Conservation (phyloP, 495 filamentous ascomycete genomes). For the Daldinia caldariorum region DNA sequence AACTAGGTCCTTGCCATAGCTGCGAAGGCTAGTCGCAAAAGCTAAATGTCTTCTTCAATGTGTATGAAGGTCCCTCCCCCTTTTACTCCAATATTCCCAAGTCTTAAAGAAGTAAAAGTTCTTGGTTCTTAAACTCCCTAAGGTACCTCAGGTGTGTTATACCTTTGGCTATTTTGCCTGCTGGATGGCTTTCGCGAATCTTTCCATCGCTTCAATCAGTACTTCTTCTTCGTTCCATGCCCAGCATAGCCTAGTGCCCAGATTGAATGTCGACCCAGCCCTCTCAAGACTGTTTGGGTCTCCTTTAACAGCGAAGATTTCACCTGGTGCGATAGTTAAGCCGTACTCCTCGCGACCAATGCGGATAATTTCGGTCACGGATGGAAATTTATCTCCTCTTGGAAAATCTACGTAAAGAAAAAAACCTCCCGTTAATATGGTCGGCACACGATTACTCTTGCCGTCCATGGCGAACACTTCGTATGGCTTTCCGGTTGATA, state of each 20-base stretch:
- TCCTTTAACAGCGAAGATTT: conserved; percentile 68
- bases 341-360: conserved; percentile 61
- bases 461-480: conserved; percentile 29
- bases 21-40: too few species aligned
- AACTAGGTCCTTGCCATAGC: too few species aligned
- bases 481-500: conserved; percentile 30
- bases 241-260: conserved; percentile 70
- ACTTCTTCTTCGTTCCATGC: conserved; percentile 71
- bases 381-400: conserved; percentile 46
- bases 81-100: too few species aligned
- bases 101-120: too few species aligned
- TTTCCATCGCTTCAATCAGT: conserved; percentile 68
- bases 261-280: conserved; percentile 52
- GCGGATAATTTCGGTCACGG: conserved; percentile 61
- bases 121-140: too few species aligned
- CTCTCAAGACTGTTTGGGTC: conserved; percentile 54
- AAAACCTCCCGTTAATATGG: conserved; percentile 67
- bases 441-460: conserved; percentile 17
- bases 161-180: background rate
- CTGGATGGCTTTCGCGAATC: conserved; percentile 54
- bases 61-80: too few species aligned
- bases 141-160: too few species aligned
- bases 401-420: conserved; percentile 77
- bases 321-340: conserved; percentile 66
- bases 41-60: too few species aligned